Percentiles rank a stretch among this genome's conserved stretches.
Evolutionary conservation across 371 early-diverging fungal species (phyloP).

Genomic region (Capillidium rhysosporum): DNA sequence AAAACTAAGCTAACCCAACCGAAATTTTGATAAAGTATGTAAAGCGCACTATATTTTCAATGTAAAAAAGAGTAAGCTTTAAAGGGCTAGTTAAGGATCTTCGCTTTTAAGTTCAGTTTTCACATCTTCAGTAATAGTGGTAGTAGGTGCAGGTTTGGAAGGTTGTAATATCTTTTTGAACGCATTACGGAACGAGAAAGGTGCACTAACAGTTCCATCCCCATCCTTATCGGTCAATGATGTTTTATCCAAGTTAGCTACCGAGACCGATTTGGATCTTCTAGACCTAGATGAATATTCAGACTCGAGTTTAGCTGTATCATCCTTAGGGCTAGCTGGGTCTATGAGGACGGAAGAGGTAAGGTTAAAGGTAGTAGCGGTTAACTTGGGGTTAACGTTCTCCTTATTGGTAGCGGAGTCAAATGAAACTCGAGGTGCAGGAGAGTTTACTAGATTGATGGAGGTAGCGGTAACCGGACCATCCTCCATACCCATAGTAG

Average conservation of each 20-base stretch:
- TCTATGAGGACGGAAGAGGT: not conserved
- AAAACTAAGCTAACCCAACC: no score
- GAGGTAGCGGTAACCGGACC: not conserved
- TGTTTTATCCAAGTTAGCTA: not conserved
- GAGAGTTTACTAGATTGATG: not conserved
- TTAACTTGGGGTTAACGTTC: not conserved
- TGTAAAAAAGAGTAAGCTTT: no score
- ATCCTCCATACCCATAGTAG: not conserved
- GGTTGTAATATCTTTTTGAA: not conserved
- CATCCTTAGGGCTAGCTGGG: not conserved
- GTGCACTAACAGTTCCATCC: not conserved
- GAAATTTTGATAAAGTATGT: no score
- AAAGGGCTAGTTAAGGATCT: no score
- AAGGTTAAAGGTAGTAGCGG: not conserved
- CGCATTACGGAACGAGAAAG: not conserved
- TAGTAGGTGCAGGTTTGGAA: not conserved
- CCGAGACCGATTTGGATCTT: conserved; percentile 3
- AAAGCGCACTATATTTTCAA: no score
- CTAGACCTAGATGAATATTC: not conserved
- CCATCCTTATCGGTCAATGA: not conserved
- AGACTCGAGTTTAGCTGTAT: not conserved
- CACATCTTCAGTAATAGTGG: no score
- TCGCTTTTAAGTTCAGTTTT: no score
- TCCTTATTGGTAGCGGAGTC: not conserved
- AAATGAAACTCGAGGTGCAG: not conserved